These are phyloP conservation scores for Moniliophthora roreri DNA, from an alignment of 1,284 basidiomycete genomes.

Conservation along the genomic window DNA sequence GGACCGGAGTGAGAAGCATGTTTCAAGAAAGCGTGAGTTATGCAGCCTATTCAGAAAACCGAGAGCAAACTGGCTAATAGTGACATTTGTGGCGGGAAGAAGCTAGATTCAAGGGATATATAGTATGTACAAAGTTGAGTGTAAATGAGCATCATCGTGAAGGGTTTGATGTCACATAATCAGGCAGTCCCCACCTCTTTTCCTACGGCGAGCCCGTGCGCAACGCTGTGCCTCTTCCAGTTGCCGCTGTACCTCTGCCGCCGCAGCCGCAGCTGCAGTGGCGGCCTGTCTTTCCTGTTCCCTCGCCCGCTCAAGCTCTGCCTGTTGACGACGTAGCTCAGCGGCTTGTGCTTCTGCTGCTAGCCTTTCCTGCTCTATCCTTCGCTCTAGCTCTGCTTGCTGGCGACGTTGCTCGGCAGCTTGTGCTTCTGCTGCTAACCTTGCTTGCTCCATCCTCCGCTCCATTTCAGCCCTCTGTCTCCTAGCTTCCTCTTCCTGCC, in stretches of 20 bases:
- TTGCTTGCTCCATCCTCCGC: neutral
- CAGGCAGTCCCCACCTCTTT: too few species aligned
- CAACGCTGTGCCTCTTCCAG: constrained; percentile 16
- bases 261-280: too few species aligned
- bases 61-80: too few species aligned
- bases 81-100: too few species aligned
- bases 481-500: neutral
- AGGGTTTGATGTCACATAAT: too few species aligned
- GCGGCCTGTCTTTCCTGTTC: constrained; percentile 19
- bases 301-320: constrained; percentile 30
- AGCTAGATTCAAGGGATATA: too few species aligned
- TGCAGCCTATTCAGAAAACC: too few species aligned
- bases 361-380: constrained; percentile 25
- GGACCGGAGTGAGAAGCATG: too few species aligned
- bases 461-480: neutral
- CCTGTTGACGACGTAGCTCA: constrained; percentile 18
- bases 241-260: constrained; percentile 14
- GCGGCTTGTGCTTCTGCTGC: constrained; percentile 2
- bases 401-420: neutral
- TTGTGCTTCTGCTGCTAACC: neutral
- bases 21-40: too few species aligned
- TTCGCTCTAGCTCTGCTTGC: constrained; percentile 29
- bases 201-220: constrained; percentile 6
- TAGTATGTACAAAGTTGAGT: too few species aligned
- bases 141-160: too few species aligned